These are phyloP conservation scores for Tulasnella calospora DNA, from an alignment of 768 basidiomycete species.

Conservation along the genomic window DNA sequence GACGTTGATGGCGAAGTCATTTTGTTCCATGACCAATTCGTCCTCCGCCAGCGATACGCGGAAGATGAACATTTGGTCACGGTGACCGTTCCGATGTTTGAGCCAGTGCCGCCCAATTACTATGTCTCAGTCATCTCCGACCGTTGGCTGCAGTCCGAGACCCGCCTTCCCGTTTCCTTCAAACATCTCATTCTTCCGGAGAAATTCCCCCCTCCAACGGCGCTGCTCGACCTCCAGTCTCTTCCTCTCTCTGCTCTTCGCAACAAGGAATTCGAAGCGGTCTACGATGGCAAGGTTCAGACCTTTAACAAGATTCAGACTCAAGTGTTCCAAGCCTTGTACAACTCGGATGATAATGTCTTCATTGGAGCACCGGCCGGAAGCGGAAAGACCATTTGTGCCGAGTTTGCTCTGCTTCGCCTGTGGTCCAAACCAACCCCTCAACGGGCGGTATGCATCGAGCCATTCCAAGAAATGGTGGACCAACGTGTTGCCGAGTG, in stretches of 20 bases:
- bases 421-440: constrained; percentile 86
- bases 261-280: constrained; percentile 84
- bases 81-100: constrained; percentile 92
- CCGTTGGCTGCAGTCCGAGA: constrained; percentile 93
- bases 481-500: constrained; percentile 86
- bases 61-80: constrained; percentile 93
- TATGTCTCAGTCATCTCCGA: constrained; percentile 94
- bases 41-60: constrained; percentile 86
- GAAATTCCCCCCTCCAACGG: constrained; percentile 89
- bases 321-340: constrained; percentile 96
- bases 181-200: constrained; percentile 96
- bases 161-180: constrained; percentile 91
- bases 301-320: constrained; percentile 99
- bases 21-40: constrained; percentile 89
- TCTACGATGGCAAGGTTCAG: constrained; percentile 74
- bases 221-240: constrained; percentile 86
- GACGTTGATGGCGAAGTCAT: constrained; percentile 97
- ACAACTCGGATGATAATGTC: constrained; percentile 93
- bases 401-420: constrained; percentile 91
- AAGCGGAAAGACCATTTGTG: constrained; percentile 95
- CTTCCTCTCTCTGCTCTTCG: constrained; percentile 87
- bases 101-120: constrained; percentile 97
- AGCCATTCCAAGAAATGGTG: constrained; percentile 97
- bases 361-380: constrained; percentile 97
- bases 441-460: constrained; percentile 85